A percentile compares a stretch with the other conserved stretches of the same genome.
Evolutionary conservation across 2,329 filamentous ascomycete genomes (phyloP).

Genomic region (Exophiala aquamarina): DNA sequence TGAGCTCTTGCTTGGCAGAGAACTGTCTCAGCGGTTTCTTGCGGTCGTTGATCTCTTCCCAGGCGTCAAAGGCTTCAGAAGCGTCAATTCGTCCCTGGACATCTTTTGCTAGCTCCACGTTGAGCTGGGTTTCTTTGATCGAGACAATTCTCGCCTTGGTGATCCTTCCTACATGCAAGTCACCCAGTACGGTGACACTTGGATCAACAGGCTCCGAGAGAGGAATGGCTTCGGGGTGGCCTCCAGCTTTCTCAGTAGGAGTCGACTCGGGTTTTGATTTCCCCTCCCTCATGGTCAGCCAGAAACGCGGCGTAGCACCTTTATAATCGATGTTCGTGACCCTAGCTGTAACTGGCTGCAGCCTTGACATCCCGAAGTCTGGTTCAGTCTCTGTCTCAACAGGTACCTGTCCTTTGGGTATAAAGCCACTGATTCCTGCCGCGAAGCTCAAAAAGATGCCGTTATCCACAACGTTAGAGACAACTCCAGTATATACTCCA

Average conservation of each 20-base stretch:
- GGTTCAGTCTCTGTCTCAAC: slow-evolving; percentile 66
- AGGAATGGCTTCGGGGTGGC: slow-evolving; percentile 36
- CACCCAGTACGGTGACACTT: slow-evolving; percentile 63
- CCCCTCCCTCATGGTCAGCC: slow-evolving; percentile 59
- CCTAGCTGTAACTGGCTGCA: slow-evolving; percentile 72
- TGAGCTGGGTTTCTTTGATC: slow-evolving; percentile 87
- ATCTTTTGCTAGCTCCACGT: slow-evolving; percentile 83
- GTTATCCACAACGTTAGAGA: slow-evolving; percentile 78
- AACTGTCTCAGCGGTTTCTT: slow-evolving; percentile 79
- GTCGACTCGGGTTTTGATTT: slow-evolving; percentile 41
- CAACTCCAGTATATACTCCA: slow-evolving; percentile 70
- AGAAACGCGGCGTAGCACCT: slow-evolving; percentile 62
- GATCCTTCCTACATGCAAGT: slow-evolving; percentile 70
- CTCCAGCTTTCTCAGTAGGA: slow-evolving; percentile 29
- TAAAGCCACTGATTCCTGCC: slow-evolving; percentile 70
- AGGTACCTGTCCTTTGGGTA: slow-evolving; percentile 76
- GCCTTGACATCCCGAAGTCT: slow-evolving; percentile 75
- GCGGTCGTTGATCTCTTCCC: slow-evolving; percentile 80
- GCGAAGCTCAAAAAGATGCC: slow-evolving; percentile 89
- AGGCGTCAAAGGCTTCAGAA: slow-evolving; percentile 84
- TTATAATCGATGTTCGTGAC: slow-evolving; percentile 71
- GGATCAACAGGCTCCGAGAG: slow-evolving; percentile 65
- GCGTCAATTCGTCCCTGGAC: slow-evolving; percentile 91
- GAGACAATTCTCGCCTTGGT: slow-evolving; percentile 78
- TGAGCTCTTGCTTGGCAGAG: slow-evolving; percentile 66